These are phyloP conservation scores for Cladophialophora chaetospira DNA, from an alignment of 2,329 filamentous ascomycete genomes.

Conservation along the genomic window DNA sequence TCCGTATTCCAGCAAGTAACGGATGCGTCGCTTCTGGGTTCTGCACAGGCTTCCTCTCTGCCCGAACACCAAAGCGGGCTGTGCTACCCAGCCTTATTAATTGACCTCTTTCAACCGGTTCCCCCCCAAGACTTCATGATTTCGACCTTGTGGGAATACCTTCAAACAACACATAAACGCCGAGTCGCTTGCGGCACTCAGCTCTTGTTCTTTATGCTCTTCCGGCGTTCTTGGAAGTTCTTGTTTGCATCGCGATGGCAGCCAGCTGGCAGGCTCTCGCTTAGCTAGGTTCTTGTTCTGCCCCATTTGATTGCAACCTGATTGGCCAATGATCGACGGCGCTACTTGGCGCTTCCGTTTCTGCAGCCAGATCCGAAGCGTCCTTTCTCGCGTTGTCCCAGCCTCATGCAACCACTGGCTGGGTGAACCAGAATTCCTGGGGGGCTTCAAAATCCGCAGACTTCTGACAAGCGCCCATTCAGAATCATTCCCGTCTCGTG, in stretches of 20 bases:
- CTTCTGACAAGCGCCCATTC: background rate
- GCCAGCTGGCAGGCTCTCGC: background rate
- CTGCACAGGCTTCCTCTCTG: background rate
- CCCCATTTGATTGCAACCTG: background rate
- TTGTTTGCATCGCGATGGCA: background rate
- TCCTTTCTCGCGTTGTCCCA: background rate
- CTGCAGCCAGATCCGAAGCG: background rate
- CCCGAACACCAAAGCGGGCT: background rate
- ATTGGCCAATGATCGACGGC: background rate
- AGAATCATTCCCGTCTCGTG: background rate
- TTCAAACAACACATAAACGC: background rate
- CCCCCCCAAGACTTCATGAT: no score
- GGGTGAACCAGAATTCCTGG: no score
- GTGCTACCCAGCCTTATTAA: background rate
- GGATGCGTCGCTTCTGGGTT: no score
- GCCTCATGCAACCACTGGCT: background rate
- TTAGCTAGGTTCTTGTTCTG: background rate
- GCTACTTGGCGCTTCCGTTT: background rate
- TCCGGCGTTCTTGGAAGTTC: background rate
- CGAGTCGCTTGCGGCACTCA: background rate
- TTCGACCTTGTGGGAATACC: background rate
- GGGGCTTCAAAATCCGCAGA: no score
- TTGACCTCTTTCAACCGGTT: no score
- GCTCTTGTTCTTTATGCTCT: background rate
- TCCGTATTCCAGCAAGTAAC: background rate